Conservation (phyloP, 2,329 filamentous ascomycete genomes). For the Colletotrichum melonis region DNA sequence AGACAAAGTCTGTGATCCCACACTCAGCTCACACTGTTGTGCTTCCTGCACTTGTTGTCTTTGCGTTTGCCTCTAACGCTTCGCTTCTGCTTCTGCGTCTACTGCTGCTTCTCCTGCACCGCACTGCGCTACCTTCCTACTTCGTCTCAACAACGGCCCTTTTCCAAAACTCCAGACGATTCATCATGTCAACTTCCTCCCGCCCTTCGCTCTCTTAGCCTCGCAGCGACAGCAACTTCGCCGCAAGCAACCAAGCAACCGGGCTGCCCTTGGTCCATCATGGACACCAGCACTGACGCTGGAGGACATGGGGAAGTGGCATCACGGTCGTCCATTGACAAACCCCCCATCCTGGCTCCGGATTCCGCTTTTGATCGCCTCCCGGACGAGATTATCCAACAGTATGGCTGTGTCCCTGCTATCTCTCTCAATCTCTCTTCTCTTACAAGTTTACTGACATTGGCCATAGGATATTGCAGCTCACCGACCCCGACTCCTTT, state of each 20-base stretch:
- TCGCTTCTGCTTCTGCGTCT: background rate
- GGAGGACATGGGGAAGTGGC: slow-evolving; percentile 2
- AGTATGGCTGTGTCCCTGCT: slow-evolving; percentile 58
- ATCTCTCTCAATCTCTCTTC: background rate
- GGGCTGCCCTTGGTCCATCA: slow-evolving; percentile 7
- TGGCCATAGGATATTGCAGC: slow-evolving; percentile 66
- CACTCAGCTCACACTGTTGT: slow-evolving; percentile 1
- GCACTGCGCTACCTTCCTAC: slow-evolving; percentile 5
- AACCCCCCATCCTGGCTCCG: slow-evolving; percentile 44
- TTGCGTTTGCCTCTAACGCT: background rate
- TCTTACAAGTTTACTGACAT: background rate
- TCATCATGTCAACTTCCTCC: slow-evolving; percentile 28
- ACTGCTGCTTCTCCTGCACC: background rate
- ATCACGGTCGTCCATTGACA: slow-evolving; percentile 45
- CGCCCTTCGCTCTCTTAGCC: slow-evolving; percentile 21
- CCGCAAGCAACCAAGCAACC: background rate
- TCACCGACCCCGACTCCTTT: slow-evolving; percentile 71
- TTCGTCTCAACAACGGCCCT: slow-evolving; percentile 32
- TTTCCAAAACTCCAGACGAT: slow-evolving; percentile 28
- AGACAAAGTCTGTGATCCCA: background rate
- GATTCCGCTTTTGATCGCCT: slow-evolving; percentile 63
- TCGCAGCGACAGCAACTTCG: slow-evolving; percentile 10
- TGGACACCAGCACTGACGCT: slow-evolving; percentile 19
- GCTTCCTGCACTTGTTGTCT: background rate
- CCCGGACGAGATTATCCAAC: slow-evolving; percentile 77